Conservation (phyloP, 2,329 filamentous ascomycete species). For the Colletotrichum ledebouriae region DNA sequence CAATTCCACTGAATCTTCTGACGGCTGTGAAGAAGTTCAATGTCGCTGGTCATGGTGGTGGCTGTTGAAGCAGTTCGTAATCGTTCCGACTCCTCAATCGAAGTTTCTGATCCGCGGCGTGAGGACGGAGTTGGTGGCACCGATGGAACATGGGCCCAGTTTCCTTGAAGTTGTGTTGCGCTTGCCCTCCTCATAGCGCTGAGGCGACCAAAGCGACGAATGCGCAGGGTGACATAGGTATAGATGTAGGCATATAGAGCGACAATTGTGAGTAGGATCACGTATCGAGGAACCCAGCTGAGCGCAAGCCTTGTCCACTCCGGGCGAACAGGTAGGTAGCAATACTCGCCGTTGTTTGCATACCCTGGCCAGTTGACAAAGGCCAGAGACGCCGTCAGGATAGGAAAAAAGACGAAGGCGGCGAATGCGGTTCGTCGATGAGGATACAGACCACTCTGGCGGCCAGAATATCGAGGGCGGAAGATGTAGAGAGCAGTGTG, state of each 20-base stretch:
- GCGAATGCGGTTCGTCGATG: constrained; percentile 73
- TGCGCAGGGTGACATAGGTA: constrained; percentile 68
- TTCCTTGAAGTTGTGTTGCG: constrained; percentile 25
- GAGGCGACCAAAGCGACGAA: constrained; percentile 55
- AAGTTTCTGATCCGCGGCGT: constrained; percentile 41
- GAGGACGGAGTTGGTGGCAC: constrained; percentile 48
- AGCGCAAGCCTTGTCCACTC: constrained; percentile 78
- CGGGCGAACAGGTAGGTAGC: constrained; percentile 75
- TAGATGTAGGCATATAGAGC: constrained; percentile 78
- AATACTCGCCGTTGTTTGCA: constrained; percentile 74
- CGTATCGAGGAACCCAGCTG: constrained; percentile 80
- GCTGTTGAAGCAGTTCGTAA: constrained; percentile 28
- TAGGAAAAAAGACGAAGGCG: constrained; percentile 69
- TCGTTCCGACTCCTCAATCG: constrained; percentile 37
- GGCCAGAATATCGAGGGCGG: constrained; percentile 60
- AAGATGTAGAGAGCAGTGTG: constrained; percentile 82
- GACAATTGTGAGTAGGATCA: constrained; percentile 75
- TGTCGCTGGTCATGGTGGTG: constrained; percentile 33
- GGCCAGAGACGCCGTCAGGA: constrained; percentile 71
- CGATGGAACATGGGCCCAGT: constrained; percentile 37
- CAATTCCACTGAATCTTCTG: constrained; percentile 43
- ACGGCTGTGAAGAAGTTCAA: constrained; percentile 35
- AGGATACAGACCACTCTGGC: constrained; percentile 76
- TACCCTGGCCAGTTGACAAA: constrained; percentile 73
- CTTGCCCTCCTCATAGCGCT: constrained; percentile 35